Percentiles rank a stretch among this genome's conserved stretches.
These are phyloP conservation scores for Nevesoporus exiguus DNA, from an alignment of 768 basidiomycete genomes.

Conservation along the genomic window DNA sequence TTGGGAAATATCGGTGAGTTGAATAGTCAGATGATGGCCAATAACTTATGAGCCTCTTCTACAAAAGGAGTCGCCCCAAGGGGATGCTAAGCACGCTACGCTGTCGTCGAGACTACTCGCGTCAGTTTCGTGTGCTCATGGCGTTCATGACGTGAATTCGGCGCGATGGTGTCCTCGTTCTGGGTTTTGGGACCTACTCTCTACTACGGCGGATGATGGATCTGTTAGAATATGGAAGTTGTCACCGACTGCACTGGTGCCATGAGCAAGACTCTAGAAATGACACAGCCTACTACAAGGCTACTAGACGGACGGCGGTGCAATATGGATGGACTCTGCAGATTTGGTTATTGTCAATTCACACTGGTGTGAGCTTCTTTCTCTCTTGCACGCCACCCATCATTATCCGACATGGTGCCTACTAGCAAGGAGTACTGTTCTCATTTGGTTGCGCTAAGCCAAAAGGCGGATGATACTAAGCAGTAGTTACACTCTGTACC, in stretches of 20 bases:
- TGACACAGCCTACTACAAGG: not conserved
- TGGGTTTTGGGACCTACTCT: conserved; percentile 64
- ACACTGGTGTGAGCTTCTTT: too few species aligned
- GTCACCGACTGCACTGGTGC: not conserved
- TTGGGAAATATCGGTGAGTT: conserved; percentile 68
- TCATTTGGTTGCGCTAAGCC: too few species aligned
- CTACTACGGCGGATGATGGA: conserved; percentile 87
- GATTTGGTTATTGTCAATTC: too few species aligned
- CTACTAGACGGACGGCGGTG: too few species aligned
- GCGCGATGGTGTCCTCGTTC: conserved; percentile 77
- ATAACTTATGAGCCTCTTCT: not conserved
- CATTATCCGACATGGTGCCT: too few species aligned
- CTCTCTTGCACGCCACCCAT: too few species aligned
- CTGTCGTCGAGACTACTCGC: conserved; percentile 52
- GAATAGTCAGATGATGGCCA: not conserved
- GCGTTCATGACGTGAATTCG: conserved; percentile 79
- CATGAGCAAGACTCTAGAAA: not conserved
- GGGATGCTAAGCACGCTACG: conserved; percentile 3
- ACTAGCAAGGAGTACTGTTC: too few species aligned
- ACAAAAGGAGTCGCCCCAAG: conserved; percentile 17
- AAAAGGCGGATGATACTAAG: too few species aligned
- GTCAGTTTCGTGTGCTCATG: conserved; percentile 64
- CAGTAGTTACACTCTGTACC: too few species aligned
- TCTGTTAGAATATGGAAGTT: conserved; percentile 75
- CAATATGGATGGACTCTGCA: too few species aligned